A percentile compares a stretch with the other conserved stretches of the same genome.
Conservation (phyloP, 2,329 filamentous ascomycete genomes). For the Xylariaceae sp. region DNA sequence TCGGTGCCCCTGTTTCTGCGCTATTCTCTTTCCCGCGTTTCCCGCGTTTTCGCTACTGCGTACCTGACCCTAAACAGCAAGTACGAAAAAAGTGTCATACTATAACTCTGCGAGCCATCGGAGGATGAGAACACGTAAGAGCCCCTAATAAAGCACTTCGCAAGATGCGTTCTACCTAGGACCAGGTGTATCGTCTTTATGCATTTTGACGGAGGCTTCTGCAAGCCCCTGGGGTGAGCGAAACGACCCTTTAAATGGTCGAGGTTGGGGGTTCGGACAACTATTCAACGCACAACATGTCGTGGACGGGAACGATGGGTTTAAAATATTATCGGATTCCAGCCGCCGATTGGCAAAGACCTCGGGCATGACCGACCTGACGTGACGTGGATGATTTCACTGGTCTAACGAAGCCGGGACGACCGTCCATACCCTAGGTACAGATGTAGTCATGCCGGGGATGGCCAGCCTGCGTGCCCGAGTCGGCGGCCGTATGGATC, state of each 20-base stretch:
- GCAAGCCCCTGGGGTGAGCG: too few species aligned
- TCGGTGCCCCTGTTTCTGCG: background rate
- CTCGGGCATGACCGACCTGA: too few species aligned
- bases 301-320: background rate
- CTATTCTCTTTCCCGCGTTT: background rate
- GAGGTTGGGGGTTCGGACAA: background rate
- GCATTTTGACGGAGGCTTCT: background rate
- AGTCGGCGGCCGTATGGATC: constrained; percentile 1
- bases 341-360: background rate
- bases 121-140: too few species aligned
- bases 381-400: background rate
- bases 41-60: background rate
- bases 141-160: too few species aligned
- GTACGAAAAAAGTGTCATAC: background rate
- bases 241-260: background rate
- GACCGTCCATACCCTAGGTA: background rate
- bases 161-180: too few species aligned
- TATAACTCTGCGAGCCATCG: too few species aligned
- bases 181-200: too few species aligned
- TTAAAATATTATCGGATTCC: background rate
- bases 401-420: background rate
- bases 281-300: background rate
- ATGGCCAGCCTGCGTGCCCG: constrained; percentile 4
- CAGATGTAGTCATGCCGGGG: background rate
- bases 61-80: background rate